These are phyloP conservation scores for Papilionanthe hybrid DNA, from an alignment of 116 monocot species.

Conservation along the genomic window DNA sequence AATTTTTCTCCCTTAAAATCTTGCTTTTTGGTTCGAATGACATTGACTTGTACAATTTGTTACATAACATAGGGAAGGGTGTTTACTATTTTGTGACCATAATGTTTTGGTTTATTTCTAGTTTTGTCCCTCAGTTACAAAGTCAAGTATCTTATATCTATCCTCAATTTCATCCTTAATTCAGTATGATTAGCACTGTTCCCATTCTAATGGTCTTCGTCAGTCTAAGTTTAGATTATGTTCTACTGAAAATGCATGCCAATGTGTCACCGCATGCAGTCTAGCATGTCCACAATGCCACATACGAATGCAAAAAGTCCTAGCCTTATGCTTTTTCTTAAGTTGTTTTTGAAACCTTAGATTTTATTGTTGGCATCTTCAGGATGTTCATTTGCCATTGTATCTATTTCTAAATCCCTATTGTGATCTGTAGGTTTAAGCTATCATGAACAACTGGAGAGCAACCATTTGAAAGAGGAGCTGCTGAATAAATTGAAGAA, in stretches of 20 bases:
- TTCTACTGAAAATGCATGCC: neutral
- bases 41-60: neutral
- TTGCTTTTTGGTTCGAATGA: neutral
- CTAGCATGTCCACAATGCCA: neutral
- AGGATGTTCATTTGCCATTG: neutral
- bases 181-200: too few species aligned
- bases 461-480: conserved; percentile 45
- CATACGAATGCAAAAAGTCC: too few species aligned
- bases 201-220: too few species aligned
- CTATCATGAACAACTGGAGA: conserved; percentile 38
- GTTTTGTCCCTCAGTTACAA: neutral
- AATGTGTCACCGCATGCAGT: neutral
- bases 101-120: neutral
- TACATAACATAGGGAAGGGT: neutral
- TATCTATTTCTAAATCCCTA: neutral
- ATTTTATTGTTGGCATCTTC: conserved; percentile 1
- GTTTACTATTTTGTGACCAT: neutral
- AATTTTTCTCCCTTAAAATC: neutral
- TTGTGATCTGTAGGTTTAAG: conserved; percentile 20
- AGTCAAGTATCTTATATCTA: too few species aligned
- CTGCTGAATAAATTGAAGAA: conserved; percentile 52
- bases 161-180: too few species aligned
- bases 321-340: neutral
- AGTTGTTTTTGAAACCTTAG: neutral
- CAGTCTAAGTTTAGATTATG: too few species aligned